Conservation (phyloP, 805 yeast genomes). For the Priceomyces medius region DNA sequence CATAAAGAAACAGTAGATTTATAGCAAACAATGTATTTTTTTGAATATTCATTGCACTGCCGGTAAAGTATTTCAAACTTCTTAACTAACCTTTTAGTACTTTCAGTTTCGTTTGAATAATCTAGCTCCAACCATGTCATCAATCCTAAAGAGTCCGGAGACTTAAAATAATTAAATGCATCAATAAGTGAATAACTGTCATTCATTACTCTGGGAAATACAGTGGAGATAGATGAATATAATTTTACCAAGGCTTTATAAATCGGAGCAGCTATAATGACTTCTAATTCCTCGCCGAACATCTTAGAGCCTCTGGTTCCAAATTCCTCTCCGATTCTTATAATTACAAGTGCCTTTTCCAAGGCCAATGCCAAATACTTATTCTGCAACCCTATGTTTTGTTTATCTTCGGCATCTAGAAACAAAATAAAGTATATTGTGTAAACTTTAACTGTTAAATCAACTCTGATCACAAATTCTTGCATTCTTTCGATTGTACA, state of each 20-base stretch:
- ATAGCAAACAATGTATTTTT: constrained; percentile 3
- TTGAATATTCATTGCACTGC: not conserved
- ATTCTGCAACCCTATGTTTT: constrained; percentile 41
- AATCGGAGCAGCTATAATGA: constrained; percentile 7
- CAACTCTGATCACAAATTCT: constrained; percentile 8
- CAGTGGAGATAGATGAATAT: not conserved
- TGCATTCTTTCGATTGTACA: constrained; percentile 6
- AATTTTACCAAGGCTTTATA: constrained; percentile 5
- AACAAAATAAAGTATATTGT: constrained; percentile 4
- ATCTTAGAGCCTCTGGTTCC: constrained; percentile 3
- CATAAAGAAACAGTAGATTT: not conserved
- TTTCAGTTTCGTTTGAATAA: constrained; percentile 2
- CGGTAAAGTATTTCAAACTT: constrained; percentile 2
- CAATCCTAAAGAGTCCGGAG: constrained; percentile 7
- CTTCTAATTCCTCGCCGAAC: constrained; percentile 9
- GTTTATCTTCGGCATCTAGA: not conserved
- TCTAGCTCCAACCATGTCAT: constrained; percentile 4
- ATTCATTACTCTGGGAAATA: constrained; percentile 5
- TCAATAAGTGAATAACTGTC: constrained; percentile 6
- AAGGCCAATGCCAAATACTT: constrained; percentile 4
- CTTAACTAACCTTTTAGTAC: not conserved
- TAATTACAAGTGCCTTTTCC: constrained; percentile 4
- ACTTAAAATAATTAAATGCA: constrained; percentile 5
- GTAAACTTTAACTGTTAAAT: constrained; percentile 3
- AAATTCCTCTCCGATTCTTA: constrained; percentile 5